phyloP scores from a whole-genome alignment of 768 basidiomycete genomes.

The Sporobolomyces phaffii region DNA sequence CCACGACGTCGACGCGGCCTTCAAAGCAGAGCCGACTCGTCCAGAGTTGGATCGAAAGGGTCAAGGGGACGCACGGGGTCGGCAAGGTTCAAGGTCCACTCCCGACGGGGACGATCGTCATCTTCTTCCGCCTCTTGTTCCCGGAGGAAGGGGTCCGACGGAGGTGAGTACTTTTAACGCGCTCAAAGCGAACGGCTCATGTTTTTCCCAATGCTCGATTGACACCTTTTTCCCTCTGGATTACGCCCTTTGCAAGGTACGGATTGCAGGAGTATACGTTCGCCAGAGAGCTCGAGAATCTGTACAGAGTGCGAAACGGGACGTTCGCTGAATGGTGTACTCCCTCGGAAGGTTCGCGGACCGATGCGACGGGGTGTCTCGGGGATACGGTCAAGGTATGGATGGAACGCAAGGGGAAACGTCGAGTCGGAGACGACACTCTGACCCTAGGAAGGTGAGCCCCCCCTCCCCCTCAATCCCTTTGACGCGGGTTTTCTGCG shows the following conservation, averaged over 20 bases:
- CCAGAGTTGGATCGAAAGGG: conserved; percentile 19
- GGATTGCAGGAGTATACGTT: conserved; percentile 65
- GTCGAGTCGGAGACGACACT: conserved; percentile 2
- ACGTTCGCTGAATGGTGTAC: conserved; percentile 44
- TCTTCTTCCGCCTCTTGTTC: conserved; percentile 70
- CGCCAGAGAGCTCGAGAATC: conserved; percentile 53
- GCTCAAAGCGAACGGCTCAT: too few relatives aligned
- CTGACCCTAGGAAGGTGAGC: conserved; percentile 11
- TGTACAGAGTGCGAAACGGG: conserved; percentile 49
- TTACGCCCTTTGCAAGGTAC: too few relatives aligned
- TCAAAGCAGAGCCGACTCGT: conserved; percentile 22
- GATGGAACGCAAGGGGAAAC: conserved; percentile 45
- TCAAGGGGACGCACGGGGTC: conserved; percentile 20
- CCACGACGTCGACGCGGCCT: neutral
- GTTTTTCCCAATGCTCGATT: too few relatives aligned
- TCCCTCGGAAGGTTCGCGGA: conserved; percentile 48
- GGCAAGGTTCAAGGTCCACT: conserved; percentile 48
- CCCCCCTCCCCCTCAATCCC: neutral
- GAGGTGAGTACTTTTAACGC: conserved; percentile 54
- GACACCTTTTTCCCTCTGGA: too few relatives aligned
- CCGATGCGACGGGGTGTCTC: conserved; percentile 55
- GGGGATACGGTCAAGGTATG: conserved; percentile 60
- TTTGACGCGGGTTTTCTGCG: too few relatives aligned
- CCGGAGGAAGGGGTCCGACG: conserved; percentile 70
- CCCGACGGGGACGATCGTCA: conserved; percentile 55